Base-by-base conservation (phyloP, 2,329 filamentous ascomycete genomes). In the Alternaria angustiovoidea region DNA sequence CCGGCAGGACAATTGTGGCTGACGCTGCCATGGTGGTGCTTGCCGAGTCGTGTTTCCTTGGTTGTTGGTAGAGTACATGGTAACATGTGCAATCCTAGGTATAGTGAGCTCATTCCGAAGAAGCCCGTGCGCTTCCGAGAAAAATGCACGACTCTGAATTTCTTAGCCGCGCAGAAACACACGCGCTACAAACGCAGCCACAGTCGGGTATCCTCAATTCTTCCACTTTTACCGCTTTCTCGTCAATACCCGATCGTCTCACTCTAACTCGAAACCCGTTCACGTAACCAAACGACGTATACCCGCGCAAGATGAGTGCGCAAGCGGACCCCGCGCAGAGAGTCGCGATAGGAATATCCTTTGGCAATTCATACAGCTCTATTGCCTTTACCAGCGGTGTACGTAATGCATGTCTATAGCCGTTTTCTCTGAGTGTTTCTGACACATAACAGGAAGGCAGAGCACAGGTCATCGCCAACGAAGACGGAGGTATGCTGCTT, bases 311-410 rank as follows among this genome's bases (percentile, higher is more conserved):
- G 30, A 87, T 83, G 83, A 85, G 80, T 78, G 82, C 72, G 80
- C 85, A 82, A 78, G 81, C 79, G 75, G 79, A 75, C 71, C 79
- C 78, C 76, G 79, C 75, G 72, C 83, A 86, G 79, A 82, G 86
- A 73, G 85, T 85, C 74, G 92, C 91, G 78, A 98, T 99, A 82
- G 95, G 95, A 79, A 93, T 99, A 78, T 91, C 94, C 70, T 97
- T 98, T 85, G 95, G 95, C 82, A 99, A 98, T 85, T 94, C 93
- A 64, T 96, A 97, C 89, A 96, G 93, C 84, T 97, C 93, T 62
- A 97, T 99, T 82, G 94, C 94, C 73, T 93, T 89, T 79, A 96
- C 94, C 47, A 87, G 90, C 64, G 81, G 81, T 64, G 86, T 87
- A 80, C 66, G 84, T 64, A 12, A 36, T 43, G 5, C 16, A 6